phyloP scores from a whole-genome alignment of 805 yeast genomes.

The Lipomyces spencermartinsiae region DNA sequence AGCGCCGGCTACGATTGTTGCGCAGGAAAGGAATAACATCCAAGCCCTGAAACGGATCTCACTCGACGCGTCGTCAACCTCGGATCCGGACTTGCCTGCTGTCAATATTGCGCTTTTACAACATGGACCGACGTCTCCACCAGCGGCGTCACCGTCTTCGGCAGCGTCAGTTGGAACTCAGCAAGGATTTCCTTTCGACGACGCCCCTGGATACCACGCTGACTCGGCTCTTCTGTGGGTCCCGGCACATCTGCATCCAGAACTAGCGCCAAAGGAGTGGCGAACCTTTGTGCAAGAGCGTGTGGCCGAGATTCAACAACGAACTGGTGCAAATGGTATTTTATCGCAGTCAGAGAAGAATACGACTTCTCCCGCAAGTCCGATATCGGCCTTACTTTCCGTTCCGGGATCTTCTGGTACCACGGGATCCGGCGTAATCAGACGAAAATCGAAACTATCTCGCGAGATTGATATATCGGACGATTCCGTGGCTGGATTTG shows the following conservation, averaged over 20 bases:
- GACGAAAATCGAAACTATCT: slow-evolving; percentile 32
- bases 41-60: slow-evolving; percentile 52
- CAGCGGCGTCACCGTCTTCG: slow-evolving; percentile 9
- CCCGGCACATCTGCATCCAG: slow-evolving; percentile 93
- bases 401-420: not conserved
- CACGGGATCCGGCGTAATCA: slow-evolving; percentile 2
- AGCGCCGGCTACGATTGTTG: slow-evolving; percentile 47
- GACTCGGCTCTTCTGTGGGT: slow-evolving; percentile 77
- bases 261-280: slow-evolving; percentile 87
- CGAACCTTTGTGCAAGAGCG: slow-evolving; percentile 50
- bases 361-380: not conserved
- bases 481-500: slow-evolving; percentile 21
- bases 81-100: slow-evolving; percentile 51
- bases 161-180: slow-evolving; percentile 16
- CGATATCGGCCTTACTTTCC: not conserved
- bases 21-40: slow-evolving; percentile 51
- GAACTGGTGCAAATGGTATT: not conserved
- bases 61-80: slow-evolving; percentile 47
- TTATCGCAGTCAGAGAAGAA: not conserved
- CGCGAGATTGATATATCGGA: slow-evolving; percentile 27
- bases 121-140: slow-evolving; percentile 18
- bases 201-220: slow-evolving; percentile 18
- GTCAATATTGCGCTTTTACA: slow-evolving; percentile 13
- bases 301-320: slow-evolving; percentile 46
- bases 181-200: slow-evolving; percentile 24